phyloP scores from a whole-genome alignment of 2,329 filamentous ascomycete species.

The Colletotrichum lindemuthianum region DNA sequence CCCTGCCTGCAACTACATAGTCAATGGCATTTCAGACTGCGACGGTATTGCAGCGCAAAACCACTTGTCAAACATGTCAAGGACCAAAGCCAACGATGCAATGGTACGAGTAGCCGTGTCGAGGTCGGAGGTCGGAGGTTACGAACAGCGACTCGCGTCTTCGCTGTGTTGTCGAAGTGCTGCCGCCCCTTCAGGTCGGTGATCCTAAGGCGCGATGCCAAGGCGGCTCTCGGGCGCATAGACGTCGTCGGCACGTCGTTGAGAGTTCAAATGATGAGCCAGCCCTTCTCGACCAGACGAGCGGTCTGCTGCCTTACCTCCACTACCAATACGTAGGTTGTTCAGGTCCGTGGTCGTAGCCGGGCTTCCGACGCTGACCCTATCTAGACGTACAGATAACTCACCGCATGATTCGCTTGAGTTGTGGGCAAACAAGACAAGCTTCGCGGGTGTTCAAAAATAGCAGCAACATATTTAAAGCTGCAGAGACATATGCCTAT shows the following conservation, averaged over 20 bases:
- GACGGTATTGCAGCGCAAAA: background rate
- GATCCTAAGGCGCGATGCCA: conserved; percentile 9
- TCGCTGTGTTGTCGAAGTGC: conserved; percentile 11
- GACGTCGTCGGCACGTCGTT: background rate
- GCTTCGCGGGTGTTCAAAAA: conserved; percentile 15
- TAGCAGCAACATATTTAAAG: conserved; percentile 11
- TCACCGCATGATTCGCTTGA: background rate
- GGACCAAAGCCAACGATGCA: background rate
- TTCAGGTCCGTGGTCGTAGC: background rate
- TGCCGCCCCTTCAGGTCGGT: conserved; percentile 1
- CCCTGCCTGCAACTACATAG: too few relatives aligned
- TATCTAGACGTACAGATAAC: background rate
- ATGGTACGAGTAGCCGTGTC: background rate
- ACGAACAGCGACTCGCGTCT: conserved; percentile 24
- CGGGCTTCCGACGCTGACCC: conserved; percentile 6
- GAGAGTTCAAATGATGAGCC: conserved; percentile 2
- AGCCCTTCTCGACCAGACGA: background rate
- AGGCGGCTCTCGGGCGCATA: background rate
- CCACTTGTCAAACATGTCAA: conserved; percentile 14
- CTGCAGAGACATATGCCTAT: conserved; percentile 7
- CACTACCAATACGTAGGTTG: background rate
- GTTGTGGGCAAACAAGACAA: conserved; percentile 20
- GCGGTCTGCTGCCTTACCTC: background rate
- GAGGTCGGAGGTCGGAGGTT: conserved; percentile 28
- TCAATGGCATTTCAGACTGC: conserved; percentile 8